Percentiles rank a stretch among this genome's conserved stretches.
These are phyloP conservation scores for Piper longum DNA, from an alignment of 164 flowering plant species.

Conservation along the genomic window DNA sequence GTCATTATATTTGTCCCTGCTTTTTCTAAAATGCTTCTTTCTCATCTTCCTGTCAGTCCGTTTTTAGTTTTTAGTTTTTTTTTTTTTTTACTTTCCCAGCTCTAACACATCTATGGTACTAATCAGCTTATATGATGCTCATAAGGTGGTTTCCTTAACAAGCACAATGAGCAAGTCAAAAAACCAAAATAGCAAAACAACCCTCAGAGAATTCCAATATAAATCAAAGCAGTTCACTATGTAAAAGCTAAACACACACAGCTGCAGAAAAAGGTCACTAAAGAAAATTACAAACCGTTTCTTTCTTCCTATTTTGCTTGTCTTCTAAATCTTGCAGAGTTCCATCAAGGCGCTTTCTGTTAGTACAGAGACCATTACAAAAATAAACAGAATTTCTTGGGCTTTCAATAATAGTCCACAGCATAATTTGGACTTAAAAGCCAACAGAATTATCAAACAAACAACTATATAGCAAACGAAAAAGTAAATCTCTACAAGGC, in stretches of 20 bases:
- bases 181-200: no score
- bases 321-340: slow-evolving; percentile 82
- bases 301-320: slow-evolving; percentile 83
- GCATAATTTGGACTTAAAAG: not conserved
- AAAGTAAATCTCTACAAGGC: no score
- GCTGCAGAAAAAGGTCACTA: not conserved
- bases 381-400: not conserved
- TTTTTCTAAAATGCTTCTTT: not conserved
- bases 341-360: slow-evolving; percentile 85
- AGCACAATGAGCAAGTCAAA: no score
- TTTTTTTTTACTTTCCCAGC: no score
- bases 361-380: not conserved
- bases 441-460: no score
- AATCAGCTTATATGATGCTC: no score
- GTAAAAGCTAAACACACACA: not conserved
- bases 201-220: not conserved
- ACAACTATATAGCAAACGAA: no score
- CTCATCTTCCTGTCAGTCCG: not conserved
- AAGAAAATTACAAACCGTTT: slow-evolving; percentile 37
- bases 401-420: not conserved
- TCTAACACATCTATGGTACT: no score
- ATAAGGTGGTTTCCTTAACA: no score
- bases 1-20: not conserved
- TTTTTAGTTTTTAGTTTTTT: not conserved
- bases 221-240: not conserved